Percentiles rank a stretch among this genome's conserved stretches.
Conservation (phyloP, 2,329 filamentous ascomycete genomes). For the Aspergillus sp. region DNA sequence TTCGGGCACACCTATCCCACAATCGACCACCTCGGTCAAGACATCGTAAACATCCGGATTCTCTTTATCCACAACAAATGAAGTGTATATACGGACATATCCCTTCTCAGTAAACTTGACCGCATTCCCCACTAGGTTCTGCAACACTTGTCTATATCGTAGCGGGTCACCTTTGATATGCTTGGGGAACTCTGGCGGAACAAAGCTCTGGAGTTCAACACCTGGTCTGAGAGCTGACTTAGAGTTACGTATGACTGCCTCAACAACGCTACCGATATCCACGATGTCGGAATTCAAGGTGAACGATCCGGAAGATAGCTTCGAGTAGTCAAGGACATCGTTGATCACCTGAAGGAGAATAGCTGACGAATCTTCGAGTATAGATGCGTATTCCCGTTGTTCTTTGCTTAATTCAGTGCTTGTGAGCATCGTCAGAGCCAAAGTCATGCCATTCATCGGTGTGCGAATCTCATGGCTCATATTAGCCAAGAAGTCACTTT, state of each 20-base stretch:
- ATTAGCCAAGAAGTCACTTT: slow-evolving; percentile 59
- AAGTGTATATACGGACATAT: slow-evolving; percentile 43
- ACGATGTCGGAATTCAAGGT: slow-evolving; percentile 52
- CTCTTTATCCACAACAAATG: slow-evolving; percentile 38
- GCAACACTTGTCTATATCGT: slow-evolving; percentile 58
- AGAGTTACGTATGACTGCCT: slow-evolving; percentile 48
- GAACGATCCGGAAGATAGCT: slow-evolving; percentile 56
- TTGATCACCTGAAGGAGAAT: slow-evolving; percentile 60
- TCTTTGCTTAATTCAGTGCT: slow-evolving; percentile 50
- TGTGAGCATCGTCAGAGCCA: slow-evolving; percentile 54
- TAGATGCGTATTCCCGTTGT: slow-evolving; percentile 53
- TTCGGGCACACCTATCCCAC: slow-evolving; percentile 50
- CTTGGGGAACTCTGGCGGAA: slow-evolving; percentile 46
- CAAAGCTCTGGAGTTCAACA: slow-evolving; percentile 42
- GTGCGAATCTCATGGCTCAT: slow-evolving; percentile 63
- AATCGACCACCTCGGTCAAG: slow-evolving; percentile 50
- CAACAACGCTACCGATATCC: slow-evolving; percentile 41
- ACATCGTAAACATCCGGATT: slow-evolving; percentile 39
- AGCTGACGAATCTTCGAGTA: slow-evolving; percentile 57
- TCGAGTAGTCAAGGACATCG: slow-evolving; percentile 64
- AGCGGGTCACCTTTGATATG: slow-evolving; percentile 54
- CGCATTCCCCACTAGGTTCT: slow-evolving; percentile 58
- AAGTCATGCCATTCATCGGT: slow-evolving; percentile 60
- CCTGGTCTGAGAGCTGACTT: slow-evolving; percentile 43
- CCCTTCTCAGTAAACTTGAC: slow-evolving; percentile 59